Evolutionary conservation across 2,329 filamentous ascomycete species (phyloP).

Genomic region (Zasmidium angulare): DNA sequence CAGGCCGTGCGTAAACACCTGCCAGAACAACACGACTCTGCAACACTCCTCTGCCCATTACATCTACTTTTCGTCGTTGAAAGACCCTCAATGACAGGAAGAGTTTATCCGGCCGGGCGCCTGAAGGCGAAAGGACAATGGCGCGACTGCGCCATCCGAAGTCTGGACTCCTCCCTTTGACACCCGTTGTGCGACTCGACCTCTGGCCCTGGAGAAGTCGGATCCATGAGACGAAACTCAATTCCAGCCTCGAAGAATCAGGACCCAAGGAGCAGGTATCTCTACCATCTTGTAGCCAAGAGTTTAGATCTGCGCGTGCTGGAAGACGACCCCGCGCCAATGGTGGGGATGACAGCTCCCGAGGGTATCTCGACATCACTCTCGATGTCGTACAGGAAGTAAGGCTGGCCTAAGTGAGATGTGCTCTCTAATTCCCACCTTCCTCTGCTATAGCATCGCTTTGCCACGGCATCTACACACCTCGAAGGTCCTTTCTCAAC

Average conservation of each 20-base stretch:
- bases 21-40: no score
- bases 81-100: no score
- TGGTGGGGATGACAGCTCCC: background rate
- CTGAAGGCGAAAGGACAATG: no score
- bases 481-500: background rate
- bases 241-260: background rate
- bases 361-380: background rate
- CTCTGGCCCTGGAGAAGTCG: background rate
- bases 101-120: no score
- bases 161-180: background rate
- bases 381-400: background rate
- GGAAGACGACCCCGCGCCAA: background rate
- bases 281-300: background rate
- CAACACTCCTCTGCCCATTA: no score
- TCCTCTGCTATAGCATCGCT: background rate
- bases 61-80: no score
- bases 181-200: background rate
- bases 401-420: no score
- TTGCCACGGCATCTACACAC: no score
- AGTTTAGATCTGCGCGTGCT: background rate
- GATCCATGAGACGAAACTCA: background rate
- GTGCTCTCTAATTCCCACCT: no score
- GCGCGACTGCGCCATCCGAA: no score
- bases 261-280: background rate
- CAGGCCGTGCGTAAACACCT: no score